phyloP scores from a whole-genome alignment of 1,139 yeast species.

The Candida labiduridarum region DNA sequence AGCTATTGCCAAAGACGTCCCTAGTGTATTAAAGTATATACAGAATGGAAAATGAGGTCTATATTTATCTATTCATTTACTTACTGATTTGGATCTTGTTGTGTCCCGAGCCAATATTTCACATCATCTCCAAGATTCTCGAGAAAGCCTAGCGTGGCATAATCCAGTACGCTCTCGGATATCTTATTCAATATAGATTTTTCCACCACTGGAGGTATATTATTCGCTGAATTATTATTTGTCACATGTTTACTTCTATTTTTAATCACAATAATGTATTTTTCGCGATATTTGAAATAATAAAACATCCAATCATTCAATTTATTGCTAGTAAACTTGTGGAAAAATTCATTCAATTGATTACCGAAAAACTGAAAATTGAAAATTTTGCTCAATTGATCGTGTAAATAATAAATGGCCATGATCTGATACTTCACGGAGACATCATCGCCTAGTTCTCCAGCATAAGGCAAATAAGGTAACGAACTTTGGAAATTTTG shows the following conservation, averaged over 20 bases:
- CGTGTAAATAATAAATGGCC: slow-evolving; percentile 44
- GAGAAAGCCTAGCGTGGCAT: slow-evolving; percentile 38
- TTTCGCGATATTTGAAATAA: slow-evolving; percentile 33
- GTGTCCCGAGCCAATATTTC: slow-evolving; percentile 38
- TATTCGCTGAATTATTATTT: slow-evolving; percentile 4
- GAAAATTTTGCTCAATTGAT: slow-evolving; percentile 39
- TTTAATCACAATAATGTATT: slow-evolving; percentile 39
- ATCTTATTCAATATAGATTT: slow-evolving; percentile 18
- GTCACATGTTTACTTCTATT: slow-evolving; percentile 31
- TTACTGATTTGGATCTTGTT: slow-evolving; percentile 3
- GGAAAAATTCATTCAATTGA: slow-evolving; percentile 39
- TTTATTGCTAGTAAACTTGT: slow-evolving; percentile 44
- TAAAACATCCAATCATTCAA: slow-evolving; percentile 43
- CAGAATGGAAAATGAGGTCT: neutral
- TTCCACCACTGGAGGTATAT: slow-evolving; percentile 9
- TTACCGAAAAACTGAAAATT: slow-evolving; percentile 26
- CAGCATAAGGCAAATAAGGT: slow-evolving; percentile 36
- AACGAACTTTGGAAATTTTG: slow-evolving; percentile 38
- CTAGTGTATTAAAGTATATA: slow-evolving; percentile 57
- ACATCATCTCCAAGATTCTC: slow-evolving; percentile 51
- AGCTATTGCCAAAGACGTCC: slow-evolving; percentile 69
- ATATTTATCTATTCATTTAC: neutral
- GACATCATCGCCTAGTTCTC: neutral
- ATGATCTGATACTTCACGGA: slow-evolving; percentile 20
- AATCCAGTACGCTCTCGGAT: slow-evolving; percentile 28